These are phyloP conservation scores for Plenodomus lindquistii DNA, from an alignment of 2,329 filamentous ascomycete species.

Conservation along the genomic window DNA sequence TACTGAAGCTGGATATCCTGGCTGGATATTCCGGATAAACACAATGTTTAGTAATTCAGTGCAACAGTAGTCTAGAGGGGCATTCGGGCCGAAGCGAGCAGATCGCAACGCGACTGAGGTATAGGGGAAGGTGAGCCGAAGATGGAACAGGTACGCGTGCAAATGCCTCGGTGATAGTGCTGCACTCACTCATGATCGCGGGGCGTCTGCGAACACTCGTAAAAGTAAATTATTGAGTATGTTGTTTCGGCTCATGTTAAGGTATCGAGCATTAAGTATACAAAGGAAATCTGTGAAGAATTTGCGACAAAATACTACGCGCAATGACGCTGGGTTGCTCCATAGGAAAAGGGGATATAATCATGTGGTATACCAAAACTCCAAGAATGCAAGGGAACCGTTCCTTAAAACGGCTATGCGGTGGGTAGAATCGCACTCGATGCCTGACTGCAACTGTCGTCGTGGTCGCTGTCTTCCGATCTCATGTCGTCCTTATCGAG, in stretches of 20 bases:
- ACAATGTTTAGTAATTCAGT: no score
- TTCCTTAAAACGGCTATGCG: background rate
- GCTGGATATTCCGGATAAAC: no score
- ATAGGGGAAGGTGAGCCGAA: background rate
- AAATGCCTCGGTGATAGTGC: no score
- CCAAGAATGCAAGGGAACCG: background rate
- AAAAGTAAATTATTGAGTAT: no score
- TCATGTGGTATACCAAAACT: background rate
- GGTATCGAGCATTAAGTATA: no score
- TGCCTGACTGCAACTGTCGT: slow-evolving; percentile 9
- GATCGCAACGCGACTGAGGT: background rate
- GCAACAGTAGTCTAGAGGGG: background rate
- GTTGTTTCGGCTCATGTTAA: no score
- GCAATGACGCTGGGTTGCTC: background rate
- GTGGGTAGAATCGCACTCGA: slow-evolving; percentile 9
- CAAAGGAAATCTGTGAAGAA: no score
- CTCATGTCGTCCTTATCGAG: slow-evolving; percentile 7
- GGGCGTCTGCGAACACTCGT: no score
- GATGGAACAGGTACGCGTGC: background rate
- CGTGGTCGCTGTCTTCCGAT: slow-evolving; percentile 7
- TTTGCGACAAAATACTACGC: background rate
- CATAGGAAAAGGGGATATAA: background rate
- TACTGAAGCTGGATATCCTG: no score
- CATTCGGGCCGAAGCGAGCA: background rate
- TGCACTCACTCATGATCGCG: no score